Base-by-base conservation (phyloP, 805 yeast genomes). In the Lipomyces yamadae region DNA sequence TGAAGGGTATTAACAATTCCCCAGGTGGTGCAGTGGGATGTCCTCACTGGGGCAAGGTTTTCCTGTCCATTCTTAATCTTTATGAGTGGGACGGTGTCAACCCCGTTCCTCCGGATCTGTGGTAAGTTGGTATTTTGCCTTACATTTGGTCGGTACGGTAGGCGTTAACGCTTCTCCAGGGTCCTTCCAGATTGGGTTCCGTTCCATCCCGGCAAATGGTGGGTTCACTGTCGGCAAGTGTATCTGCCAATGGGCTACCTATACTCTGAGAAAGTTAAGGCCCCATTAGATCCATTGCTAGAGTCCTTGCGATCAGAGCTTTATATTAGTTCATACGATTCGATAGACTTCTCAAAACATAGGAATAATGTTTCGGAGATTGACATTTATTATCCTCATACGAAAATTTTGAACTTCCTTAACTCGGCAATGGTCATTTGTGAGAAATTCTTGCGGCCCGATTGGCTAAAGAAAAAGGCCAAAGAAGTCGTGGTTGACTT, bases 21-120 rank as follows among this genome's bases (percentile, higher is more conserved):
- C 11, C 58, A 48, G 98, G 98, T 2, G 98, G 98, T 52, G 98
- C 99, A 1, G 76, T 90, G 57, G 90, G 90, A 2, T 83, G 84
- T 62, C 99, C 99, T 0, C 98, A 94, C 77, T 95, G 99, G 99
- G 99, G 98, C 1, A 95, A 95, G 76, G 86, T 90, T 2, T 95
- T 97, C 94, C 80, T 95, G 10, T 82, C 97, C 0, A 75, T 92
- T 2, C 79, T 95, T 66, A 91, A 89, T 69, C 78, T 95, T 61
- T 95, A 93, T 75, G 85, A 85, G 52, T 95, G 98, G 97, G 96
- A 90, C 69, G 99, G 99, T 63, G 97, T 94, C 4, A 95, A 95
- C 72, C 99, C 99, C 2, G 96, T 97, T 0, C 99, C 99, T 2
- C 94, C 98, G 1, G 99, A 95, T 75, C 79, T 92, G 59, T 95